These are phyloP conservation scores for Byssothecium circinans DNA, from an alignment of 2,329 filamentous ascomycete species.

Conservation along the genomic window DNA sequence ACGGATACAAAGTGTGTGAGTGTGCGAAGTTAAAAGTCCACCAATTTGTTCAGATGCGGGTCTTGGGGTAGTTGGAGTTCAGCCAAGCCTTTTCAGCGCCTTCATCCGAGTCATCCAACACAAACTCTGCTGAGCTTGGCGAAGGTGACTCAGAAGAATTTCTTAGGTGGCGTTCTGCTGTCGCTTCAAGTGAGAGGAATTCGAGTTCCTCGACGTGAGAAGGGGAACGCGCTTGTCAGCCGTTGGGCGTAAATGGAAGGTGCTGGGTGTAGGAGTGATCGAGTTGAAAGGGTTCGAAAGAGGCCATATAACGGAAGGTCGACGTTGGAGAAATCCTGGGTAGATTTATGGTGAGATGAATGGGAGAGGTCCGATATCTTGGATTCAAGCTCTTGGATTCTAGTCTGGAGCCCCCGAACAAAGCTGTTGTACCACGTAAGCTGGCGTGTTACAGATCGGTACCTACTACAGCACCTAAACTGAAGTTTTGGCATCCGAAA, in stretches of 20 bases:
- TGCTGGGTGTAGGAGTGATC: background rate
- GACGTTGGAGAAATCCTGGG: background rate
- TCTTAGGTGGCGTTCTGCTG: slow-evolving; percentile 50
- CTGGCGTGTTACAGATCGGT: background rate
- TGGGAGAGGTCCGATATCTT: background rate
- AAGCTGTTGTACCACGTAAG: background rate
- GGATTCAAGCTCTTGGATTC: background rate
- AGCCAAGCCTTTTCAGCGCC: background rate
- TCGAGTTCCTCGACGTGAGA: background rate
- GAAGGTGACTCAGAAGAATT: slow-evolving; percentile 50
- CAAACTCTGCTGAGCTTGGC: slow-evolving; percentile 23
- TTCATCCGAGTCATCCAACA: background rate
- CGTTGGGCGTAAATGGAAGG: background rate
- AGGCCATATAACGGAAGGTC: background rate
- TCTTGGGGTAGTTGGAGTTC: background rate
- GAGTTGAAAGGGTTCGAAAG: background rate
- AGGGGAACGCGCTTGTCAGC: background rate
- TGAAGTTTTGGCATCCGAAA: too few relatives aligned
- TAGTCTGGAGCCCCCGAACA: background rate
- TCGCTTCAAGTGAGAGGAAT: slow-evolving; percentile 39
- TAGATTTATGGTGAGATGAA: background rate
- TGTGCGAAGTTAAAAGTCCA: slow-evolving; percentile 53
- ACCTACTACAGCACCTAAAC: background rate
- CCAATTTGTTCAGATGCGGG: slow-evolving; percentile 4
- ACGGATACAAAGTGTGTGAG: slow-evolving; percentile 52